phyloP scores from a whole-genome alignment of 2,329 filamentous ascomycete species.

The Diaporthe velutina region DNA sequence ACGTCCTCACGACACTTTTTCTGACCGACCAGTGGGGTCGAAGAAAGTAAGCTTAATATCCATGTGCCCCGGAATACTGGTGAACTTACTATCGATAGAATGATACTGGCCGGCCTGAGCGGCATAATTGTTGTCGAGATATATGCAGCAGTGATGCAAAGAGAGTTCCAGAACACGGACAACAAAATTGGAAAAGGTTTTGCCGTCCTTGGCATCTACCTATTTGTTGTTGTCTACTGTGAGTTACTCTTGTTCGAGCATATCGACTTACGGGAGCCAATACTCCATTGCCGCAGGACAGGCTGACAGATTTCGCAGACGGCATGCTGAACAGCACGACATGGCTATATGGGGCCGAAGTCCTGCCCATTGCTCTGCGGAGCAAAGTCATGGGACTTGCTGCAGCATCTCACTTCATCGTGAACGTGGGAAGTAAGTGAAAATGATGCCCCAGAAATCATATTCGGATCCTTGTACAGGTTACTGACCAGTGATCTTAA shows the following conservation, averaged over 20 bases:
- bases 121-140: conserved; percentile 69
- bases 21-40: conserved; percentile 71
- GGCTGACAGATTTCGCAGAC: conserved; percentile 47
- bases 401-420: conserved; percentile 65
- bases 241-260: conserved; percentile 40
- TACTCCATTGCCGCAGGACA: too few relatives aligned
- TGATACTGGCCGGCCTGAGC: conserved; percentile 66
- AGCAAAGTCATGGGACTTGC: conserved; percentile 69
- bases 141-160: conserved; percentile 71
- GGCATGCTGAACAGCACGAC: conserved; percentile 66
- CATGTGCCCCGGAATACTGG: too few relatives aligned
- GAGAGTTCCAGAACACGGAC: conserved; percentile 65
- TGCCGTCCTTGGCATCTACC: conserved; percentile 69
- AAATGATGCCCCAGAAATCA: not conserved
- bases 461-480: too few relatives aligned
- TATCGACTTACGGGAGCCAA: not conserved
- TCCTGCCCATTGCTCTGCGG: conserved; percentile 64
- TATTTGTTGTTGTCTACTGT: conserved; percentile 70
- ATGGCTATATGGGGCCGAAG: conserved; percentile 68
- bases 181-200: conserved; percentile 70
- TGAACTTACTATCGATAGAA: conserved; percentile 48
- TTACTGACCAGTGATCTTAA: too few relatives aligned
- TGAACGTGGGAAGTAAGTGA: conserved; percentile 58
- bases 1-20: conserved; percentile 63
- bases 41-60: conserved; percentile 59